Evolutionary conservation across 257 asterid genomes (phyloP).

Genomic region (Capsicum rhomboideum): DNA sequence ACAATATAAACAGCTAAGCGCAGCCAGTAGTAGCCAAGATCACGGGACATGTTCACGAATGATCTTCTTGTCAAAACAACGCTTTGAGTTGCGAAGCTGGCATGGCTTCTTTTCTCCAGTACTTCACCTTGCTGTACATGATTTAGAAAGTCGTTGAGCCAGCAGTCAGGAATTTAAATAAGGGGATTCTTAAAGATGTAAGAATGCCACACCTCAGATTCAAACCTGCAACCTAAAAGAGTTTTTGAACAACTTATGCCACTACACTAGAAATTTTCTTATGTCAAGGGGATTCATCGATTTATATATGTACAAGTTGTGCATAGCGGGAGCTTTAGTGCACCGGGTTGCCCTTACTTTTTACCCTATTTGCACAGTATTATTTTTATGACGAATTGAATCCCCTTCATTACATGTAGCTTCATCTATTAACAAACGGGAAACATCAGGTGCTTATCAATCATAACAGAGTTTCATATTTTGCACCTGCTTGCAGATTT

Average conservation of each 20-base stretch:
- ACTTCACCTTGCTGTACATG: constrained; percentile 20
- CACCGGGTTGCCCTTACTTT: no score
- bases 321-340: no score
- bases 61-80: constrained; percentile 44
- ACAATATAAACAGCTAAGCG: constrained; percentile 44
- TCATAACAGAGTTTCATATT: not conserved
- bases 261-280: no score
- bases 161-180: not conserved
- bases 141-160: not conserved
- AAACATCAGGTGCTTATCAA: not conserved
- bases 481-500: constrained; percentile 22
- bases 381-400: no score
- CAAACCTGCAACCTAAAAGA: no score
- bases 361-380: no score
- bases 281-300: not conserved
- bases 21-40: constrained; percentile 58
- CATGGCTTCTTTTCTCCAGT: constrained; percentile 20
- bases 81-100: constrained; percentile 28
- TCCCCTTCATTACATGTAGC: not conserved
- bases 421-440: not conserved
- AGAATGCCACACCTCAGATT: no score
- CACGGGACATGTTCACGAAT: constrained; percentile 49
- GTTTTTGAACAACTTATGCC: no score
- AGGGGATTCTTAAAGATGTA: not conserved
- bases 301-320: not conserved